Conservation (phyloP, 225 moss, liverwort and hornwort species). For the Marchantia paleacea region DNA sequence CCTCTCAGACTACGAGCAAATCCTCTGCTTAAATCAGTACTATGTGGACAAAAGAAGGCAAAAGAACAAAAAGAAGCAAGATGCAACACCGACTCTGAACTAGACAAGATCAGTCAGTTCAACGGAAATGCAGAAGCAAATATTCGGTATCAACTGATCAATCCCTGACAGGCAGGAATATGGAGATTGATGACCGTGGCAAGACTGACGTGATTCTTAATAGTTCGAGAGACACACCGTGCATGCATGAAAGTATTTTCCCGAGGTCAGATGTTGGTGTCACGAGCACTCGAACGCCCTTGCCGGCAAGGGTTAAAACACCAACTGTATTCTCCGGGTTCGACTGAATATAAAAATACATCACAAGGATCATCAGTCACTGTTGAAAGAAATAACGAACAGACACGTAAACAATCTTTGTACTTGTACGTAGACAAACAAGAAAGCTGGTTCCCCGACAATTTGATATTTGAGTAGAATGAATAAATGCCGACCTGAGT, state of each 20-base stretch:
- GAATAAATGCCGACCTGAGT: conserved; percentile 62
- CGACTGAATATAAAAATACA: conserved; percentile 48
- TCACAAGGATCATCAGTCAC: no score
- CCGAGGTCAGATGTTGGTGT: conserved; percentile 95
- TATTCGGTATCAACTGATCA: no score
- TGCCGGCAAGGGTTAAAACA: conserved; percentile 97
- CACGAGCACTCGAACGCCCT: conserved; percentile 93
- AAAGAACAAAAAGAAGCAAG: no score
- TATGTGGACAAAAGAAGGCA: no score
- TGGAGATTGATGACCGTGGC: no score
- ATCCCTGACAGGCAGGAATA: not conserved
- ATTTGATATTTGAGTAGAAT: not conserved
- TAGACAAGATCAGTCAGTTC: no score
- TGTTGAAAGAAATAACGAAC: no score
- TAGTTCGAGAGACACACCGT: conserved; percentile 47
- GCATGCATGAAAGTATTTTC: conserved; percentile 93
- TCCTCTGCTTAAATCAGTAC: no score
- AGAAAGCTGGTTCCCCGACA: not conserved
- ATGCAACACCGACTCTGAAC: no score
- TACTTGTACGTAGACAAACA: not conserved
- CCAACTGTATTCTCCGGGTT: conserved; percentile 93
- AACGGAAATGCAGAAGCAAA: no score
- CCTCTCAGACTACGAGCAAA: no score
- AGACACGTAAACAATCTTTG: no score
- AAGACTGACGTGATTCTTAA: not conserved